A percentile compares a stretch with the other conserved stretches of the same genome.
Conservation (phyloP, 306 rosid species). For the cucumber (Cucumis sativus) region DNA sequence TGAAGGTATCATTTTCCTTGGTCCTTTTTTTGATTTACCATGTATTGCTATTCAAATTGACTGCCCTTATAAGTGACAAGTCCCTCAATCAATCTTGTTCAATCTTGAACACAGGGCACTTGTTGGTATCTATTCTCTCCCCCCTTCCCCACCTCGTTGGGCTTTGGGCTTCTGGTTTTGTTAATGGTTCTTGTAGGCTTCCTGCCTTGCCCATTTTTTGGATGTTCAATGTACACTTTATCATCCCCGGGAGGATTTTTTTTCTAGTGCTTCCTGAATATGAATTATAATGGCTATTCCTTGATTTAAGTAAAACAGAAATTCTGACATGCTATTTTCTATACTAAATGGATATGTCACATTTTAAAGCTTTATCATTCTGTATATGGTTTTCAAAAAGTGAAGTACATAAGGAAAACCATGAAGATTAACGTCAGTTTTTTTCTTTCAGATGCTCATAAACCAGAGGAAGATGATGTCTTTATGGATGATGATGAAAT, state of each 20-base stretch:
- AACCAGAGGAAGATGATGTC: slow-evolving; percentile 75
- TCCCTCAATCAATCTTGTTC: not conserved
- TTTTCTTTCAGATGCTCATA: slow-evolving; percentile 57
- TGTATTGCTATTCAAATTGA: not conserved
- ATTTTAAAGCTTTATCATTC: not conserved
- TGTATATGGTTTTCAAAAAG: not conserved
- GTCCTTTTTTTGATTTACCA: not conserved
- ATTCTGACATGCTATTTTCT: not conserved
- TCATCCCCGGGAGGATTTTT: not conserved
- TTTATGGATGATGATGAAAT: slow-evolving; percentile 81
- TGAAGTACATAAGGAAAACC: not conserved
- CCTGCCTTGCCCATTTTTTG: not conserved
- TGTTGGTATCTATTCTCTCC: not conserved
- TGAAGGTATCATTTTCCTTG: slow-evolving; percentile 42
- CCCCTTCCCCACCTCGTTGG: not conserved
- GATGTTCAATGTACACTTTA: not conserved
- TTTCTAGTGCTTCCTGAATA: not conserved
- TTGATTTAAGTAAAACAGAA: not conserved
- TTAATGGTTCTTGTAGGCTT: not conserved
- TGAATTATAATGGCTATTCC: not conserved
- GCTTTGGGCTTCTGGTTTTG: not conserved
- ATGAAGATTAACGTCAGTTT: not conserved
- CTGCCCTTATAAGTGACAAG: not conserved
- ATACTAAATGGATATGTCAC: not conserved
- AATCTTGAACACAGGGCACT: not conserved